phyloP scores from a whole-genome alignment of 2,329 filamentous ascomycete species.

The Fusarium chaquense region DNA sequence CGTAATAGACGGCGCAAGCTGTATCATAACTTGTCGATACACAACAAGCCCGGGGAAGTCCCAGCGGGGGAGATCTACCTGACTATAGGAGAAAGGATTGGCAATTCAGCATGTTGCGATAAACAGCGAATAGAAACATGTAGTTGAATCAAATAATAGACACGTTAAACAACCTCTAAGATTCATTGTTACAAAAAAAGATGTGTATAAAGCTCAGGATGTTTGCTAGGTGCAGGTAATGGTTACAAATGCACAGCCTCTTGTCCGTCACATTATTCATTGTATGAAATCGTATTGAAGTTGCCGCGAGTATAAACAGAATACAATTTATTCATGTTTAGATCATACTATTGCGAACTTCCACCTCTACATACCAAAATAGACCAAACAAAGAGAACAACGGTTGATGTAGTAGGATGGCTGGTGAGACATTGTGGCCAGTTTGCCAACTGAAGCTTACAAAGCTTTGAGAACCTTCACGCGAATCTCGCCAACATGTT shows the following conservation, averaged over 20 bases:
- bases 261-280: accelerated
- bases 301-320: neutral
- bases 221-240: neutral
- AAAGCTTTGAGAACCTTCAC: neutral
- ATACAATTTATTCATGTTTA: neutral
- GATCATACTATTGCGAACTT: neutral
- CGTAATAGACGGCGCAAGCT: too few species aligned
- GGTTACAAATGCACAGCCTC: neutral
- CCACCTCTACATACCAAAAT: neutral
- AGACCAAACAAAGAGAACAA: neutral
- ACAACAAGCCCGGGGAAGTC: neutral
- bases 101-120: neutral
- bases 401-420: neutral
- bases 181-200: too few species aligned
- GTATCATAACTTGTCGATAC: neutral
- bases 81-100: neutral
- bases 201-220: too few species aligned
- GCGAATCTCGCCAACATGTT: neutral
- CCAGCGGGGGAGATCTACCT: accelerated
- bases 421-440: neutral
- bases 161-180: too few species aligned
- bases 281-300: neutral
- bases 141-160: neutral
- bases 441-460: neutral
- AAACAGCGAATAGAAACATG: neutral